Evolutionary conservation across 2,329 filamentous ascomycete species (phyloP).

Genomic region (Metarhizium sp.): DNA sequence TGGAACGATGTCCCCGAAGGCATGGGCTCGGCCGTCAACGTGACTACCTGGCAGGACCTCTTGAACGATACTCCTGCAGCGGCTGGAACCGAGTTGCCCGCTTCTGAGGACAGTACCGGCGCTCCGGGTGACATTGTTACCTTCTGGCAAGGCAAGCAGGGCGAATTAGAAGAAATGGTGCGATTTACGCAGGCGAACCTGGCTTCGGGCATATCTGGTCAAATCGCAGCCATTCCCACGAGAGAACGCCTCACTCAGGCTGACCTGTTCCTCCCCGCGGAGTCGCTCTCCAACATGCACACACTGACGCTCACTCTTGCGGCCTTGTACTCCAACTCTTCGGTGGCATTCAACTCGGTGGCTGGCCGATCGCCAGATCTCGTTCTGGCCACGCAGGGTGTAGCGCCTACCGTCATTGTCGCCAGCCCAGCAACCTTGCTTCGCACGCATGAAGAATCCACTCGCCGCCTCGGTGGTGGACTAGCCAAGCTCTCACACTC

Average conservation of each 20-base stretch:
- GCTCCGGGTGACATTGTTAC: slow-evolving; percentile 47
- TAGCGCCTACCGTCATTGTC: slow-evolving; percentile 76
- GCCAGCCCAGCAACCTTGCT: slow-evolving; percentile 66
- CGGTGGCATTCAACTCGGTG: slow-evolving; percentile 81
- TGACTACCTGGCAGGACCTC: slow-evolving; percentile 90
- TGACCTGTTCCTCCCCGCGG: slow-evolving; percentile 79
- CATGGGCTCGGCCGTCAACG: slow-evolving; percentile 63
- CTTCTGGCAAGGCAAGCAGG: slow-evolving; percentile 53
- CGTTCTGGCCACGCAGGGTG: slow-evolving; percentile 58
- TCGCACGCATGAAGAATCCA: slow-evolving; percentile 55
- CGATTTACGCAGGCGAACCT: slow-evolving; percentile 77
- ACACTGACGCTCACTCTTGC: slow-evolving; percentile 71
- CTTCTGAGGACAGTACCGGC: slow-evolving; percentile 43
- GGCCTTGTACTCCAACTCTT: slow-evolving; percentile 76
- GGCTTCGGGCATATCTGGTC: slow-evolving; percentile 73
- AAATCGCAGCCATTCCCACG: slow-evolving; percentile 67
- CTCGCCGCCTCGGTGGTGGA: slow-evolving; percentile 48
- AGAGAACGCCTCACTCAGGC: slow-evolving; percentile 62
- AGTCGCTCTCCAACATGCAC: slow-evolving; percentile 71
- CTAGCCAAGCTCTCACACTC: slow-evolving; percentile 61
- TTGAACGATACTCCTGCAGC: slow-evolving; percentile 57
- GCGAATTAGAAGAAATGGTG: slow-evolving; percentile 57
- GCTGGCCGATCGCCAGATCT: slow-evolving; percentile 66
- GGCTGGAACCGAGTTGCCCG: slow-evolving; percentile 54
- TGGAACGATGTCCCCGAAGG: slow-evolving; percentile 84